phyloP scores from a whole-genome alignment of 2,329 filamentous ascomycete species.

The Hypomyces rosellus region DNA sequence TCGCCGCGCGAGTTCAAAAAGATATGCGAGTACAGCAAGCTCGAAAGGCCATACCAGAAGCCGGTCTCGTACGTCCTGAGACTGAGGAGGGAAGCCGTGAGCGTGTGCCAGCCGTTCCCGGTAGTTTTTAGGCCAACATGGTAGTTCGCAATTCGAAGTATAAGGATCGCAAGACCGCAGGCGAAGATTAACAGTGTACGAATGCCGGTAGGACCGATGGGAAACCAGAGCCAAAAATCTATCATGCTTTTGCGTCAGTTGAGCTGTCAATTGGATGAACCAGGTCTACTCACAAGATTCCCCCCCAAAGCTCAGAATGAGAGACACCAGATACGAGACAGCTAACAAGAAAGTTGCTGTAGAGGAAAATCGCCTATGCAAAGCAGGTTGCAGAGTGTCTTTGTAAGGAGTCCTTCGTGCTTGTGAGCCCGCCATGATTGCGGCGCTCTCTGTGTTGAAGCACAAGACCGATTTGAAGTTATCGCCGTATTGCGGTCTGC shows the following conservation, averaged over 20 bases:
- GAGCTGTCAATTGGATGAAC: too few relatives aligned
- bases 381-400: conserved; percentile 82
- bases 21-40: conserved; percentile 71
- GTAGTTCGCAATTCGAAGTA: conserved; percentile 79
- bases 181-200: conserved; percentile 71
- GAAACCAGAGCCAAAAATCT: conserved; percentile 86
- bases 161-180: conserved; percentile 68
- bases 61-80: conserved; percentile 62
- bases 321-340: conserved; percentile 66
- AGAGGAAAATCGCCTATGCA: conserved; percentile 80
- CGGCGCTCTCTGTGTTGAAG: conserved; percentile 34
- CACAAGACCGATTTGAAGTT: neutral
- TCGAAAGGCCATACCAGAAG: conserved; percentile 71
- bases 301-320: conserved; percentile 60
- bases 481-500: neutral
- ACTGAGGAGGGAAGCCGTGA: conserved; percentile 51
- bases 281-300: conserved; percentile 53
- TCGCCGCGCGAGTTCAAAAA: conserved; percentile 67
- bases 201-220: conserved; percentile 67
- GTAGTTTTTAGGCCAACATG: conserved; percentile 70
- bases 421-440: conserved; percentile 45
- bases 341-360: conserved; percentile 64
- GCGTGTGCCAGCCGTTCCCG: conserved; percentile 58
- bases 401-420: conserved; percentile 63
- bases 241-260: neutral